phyloP scores from a whole-genome alignment of 768 basidiomycete species.

The Leccinellum rugosiceps region DNA sequence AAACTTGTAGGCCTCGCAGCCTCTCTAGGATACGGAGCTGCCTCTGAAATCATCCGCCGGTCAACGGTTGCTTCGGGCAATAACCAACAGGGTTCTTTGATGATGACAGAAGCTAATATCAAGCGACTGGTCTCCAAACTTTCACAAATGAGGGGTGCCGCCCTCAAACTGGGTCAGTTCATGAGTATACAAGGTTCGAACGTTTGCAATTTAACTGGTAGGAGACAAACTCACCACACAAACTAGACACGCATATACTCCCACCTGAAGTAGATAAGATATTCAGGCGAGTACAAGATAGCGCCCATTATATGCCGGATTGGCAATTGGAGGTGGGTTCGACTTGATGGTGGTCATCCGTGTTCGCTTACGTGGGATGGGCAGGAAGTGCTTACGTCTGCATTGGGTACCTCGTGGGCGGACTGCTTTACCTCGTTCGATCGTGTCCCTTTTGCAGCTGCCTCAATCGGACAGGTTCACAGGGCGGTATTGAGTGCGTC shows the following conservation, averaged over 20 bases:
- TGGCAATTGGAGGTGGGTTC: conserved; percentile 89
- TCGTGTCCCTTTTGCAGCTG: conserved; percentile 88
- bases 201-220: not conserved
- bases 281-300: conserved; percentile 87
- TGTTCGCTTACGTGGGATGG: not conserved
- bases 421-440: conserved; percentile 71
- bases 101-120: conserved; percentile 91
- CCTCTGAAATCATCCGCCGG: conserved; percentile 79
- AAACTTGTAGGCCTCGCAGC: conserved; percentile 76
- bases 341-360: not conserved
- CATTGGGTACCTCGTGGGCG: conserved; percentile 76
- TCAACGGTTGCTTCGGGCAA: conserved; percentile 42
- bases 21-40: conserved; percentile 85
- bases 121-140: conserved; percentile 87
- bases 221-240: not conserved
- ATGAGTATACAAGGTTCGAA: conserved; percentile 86
- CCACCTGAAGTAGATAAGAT: conserved; percentile 87
- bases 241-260: conserved; percentile 79
- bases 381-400: conserved; percentile 66
- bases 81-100: conserved; percentile 46
- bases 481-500: conserved; percentile 56
- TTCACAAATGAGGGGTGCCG: conserved; percentile 95
- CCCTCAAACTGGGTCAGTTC: conserved; percentile 95
- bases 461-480: conserved; percentile 97
- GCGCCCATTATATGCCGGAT: conserved; percentile 98